Evolutionary conservation across 352 stramenopile genomes (phyloP), one percentile per base, ranked within the genome.

Genomic region (Thalassiosira mediterranea): DNA sequence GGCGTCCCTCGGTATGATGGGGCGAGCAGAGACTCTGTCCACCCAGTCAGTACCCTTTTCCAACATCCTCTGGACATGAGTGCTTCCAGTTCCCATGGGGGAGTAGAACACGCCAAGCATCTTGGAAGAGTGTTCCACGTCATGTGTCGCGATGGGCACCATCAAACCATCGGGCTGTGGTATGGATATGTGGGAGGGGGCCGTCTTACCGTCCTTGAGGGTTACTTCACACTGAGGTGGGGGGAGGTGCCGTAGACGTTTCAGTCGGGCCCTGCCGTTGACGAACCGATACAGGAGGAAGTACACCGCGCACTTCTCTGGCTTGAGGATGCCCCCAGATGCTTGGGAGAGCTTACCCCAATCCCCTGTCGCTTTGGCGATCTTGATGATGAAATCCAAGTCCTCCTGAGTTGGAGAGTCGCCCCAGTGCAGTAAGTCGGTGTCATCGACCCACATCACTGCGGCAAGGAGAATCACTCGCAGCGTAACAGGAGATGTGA

Each of bases 81-180:
- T 4, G 0, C 1, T 51, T 0, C 1, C 3, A 37, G 23, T 37
- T 3, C 46, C 40, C 4, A 3, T 7, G 4, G 60, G 69, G 31
- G 10, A 11, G 26, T 38, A 72, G 23, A 49, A 58, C 3, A 72
- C 4, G 0, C 69, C 69, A 1, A 79, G 44, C 13, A 60, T 68
- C 42, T 68, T 52, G 0, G 37, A 29, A 0, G 69, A 4, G 0
- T 61, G 23, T 0, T 2, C 15, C 0, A 72, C 31, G 15, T 61
- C 59, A 8, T 26, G 23, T 4, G 47, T 57, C 26, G 42, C 3
- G 21, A 79, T 79, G 10, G 21, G 38, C 3, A 48, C 52, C 8
- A 17, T 15, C 2, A 40, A 34, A 0, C 60, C 60, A 56, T 68
- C 53, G 3, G 49, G 60, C 13, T 72, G 52, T 5, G 51, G 37